phyloP scores from a whole-genome alignment of 257 asterid species.

The Solanum chilense region DNA sequence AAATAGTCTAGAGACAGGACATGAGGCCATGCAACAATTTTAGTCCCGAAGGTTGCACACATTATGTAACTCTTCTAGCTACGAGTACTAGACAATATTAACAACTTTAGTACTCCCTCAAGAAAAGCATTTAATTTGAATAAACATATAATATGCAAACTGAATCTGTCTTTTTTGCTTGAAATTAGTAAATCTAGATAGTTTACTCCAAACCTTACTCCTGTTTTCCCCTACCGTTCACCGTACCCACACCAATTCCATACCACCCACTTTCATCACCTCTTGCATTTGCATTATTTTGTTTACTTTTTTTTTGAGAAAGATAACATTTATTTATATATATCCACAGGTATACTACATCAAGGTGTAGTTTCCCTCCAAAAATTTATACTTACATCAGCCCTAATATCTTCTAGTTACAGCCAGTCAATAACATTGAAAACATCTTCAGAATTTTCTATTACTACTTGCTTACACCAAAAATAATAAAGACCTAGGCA shows the following conservation, averaged over 20 bases:
- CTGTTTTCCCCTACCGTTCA: background rate
- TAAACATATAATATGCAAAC: background rate
- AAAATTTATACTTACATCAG: too few species aligned
- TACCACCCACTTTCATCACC: background rate
- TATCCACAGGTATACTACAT: too few species aligned
- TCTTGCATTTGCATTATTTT: background rate
- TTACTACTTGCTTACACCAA: too few species aligned
- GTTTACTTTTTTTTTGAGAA: background rate
- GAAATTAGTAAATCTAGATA: background rate
- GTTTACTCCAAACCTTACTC: background rate
- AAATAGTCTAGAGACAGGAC: background rate
- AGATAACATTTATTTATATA: too few species aligned
- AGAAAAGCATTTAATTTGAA: background rate
- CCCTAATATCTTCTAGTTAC: too few species aligned
- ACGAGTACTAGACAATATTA: background rate
- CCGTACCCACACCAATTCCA: background rate
- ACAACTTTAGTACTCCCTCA: background rate
- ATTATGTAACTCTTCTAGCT: background rate
- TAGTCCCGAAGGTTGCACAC: background rate
- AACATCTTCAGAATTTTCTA: too few species aligned
- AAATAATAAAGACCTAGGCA: too few species aligned
- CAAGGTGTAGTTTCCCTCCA: too few species aligned
- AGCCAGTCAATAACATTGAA: too few species aligned
- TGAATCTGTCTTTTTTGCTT: background rate
- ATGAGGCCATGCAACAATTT: background rate